Evolutionary conservation across 106 monocot genomes (phyloP), one percentile per base, ranked within the genome.

Genomic region (Acorus gramineus): DNA sequence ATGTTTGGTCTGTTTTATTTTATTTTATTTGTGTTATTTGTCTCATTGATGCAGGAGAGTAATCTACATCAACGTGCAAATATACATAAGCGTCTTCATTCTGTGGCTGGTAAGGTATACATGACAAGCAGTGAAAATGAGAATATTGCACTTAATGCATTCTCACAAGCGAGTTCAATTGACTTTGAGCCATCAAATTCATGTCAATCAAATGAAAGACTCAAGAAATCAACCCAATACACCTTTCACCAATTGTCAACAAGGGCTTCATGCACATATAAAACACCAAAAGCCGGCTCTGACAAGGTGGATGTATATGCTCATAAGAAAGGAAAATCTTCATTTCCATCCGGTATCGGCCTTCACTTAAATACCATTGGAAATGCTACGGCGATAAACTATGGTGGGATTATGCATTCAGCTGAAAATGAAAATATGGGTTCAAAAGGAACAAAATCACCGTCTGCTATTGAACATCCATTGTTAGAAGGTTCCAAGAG

Each of bases 1-100:
- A 28, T 28, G 28, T 28, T 28, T 28, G 28, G 28, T 28, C 28
- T 28, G 28, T 28, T 28, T 28, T 28, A 28, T 28, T 28, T 28
- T 28, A 28, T 28, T 28, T 28, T 28, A 28, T 28, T 28, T 28
- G 28, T 28, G 28, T 28, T 28, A 28, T 28, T 28, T 28, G 0
- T 28, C 28, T 28, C 28, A 28, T 28, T 28, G 28, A 28, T 28
- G 28, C 28, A 28, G 28, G 28, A 28, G 45, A 42, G 52, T 59
- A 42, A 58, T 66, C 79, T 73, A 52, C 57, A 66, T 75, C 73
- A 70, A 55, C 76, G 73, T 70, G 79, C 55, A 28, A 28, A 28
- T 56, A 82, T 79, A 79, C 69, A 79, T 53, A 86, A 79, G 59
- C 82, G 86, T 57, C 79, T 86, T 73, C 72, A 74, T 13, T 86